These are phyloP conservation scores for Phytophthora citricola DNA, from an alignment of 352 stramenopile species.

Conservation along the genomic window DNA sequence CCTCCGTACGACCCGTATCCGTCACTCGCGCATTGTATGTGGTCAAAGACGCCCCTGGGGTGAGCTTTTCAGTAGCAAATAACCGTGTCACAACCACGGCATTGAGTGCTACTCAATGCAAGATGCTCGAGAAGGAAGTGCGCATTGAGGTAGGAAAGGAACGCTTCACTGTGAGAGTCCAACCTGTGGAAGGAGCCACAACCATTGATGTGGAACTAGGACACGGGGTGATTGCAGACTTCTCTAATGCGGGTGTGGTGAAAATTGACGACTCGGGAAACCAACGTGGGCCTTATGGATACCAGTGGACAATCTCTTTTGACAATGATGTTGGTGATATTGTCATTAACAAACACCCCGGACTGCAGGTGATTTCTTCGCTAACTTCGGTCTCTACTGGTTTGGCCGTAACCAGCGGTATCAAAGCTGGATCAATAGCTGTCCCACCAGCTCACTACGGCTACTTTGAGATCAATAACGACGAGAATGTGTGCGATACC, in stretches of 20 bases:
- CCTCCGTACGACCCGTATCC: constrained; percentile 55
- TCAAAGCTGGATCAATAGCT: constrained; percentile 39
- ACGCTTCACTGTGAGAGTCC: constrained; percentile 50
- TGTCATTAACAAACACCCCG: constrained; percentile 44
- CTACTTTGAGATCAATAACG: constrained; percentile 64
- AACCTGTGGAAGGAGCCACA: constrained; percentile 44
- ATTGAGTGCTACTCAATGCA: constrained; percentile 42
- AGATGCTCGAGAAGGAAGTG: constrained; percentile 45
- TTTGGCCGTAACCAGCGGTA: constrained; percentile 20
- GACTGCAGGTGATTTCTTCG: constrained; percentile 58
- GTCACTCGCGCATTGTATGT: constrained; percentile 59
- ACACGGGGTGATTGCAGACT: constrained; percentile 36
- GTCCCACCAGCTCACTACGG: constrained; percentile 50
- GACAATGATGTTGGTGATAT: constrained; percentile 46
- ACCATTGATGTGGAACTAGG: constrained; percentile 54
- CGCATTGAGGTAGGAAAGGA: constrained; percentile 41
- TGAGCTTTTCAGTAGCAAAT: constrained; percentile 20
- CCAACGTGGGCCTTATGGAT: constrained; percentile 53
- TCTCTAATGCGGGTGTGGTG: constrained; percentile 37
- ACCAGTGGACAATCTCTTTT: constrained; percentile 78
- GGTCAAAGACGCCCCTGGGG: constrained; percentile 37
- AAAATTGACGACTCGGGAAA: constrained; percentile 50
- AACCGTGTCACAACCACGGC: constrained; percentile 55
- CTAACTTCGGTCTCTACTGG: constrained; percentile 54
- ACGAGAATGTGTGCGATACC: constrained; percentile 57